phyloP scores from a whole-genome alignment of 129 eudicot species.

The Daucus carota region DH1_v3.0 NC_030384.2:33259001-33259500 shows the following conservation, averaged over 20 bases:
- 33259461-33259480: slow-evolving; percentile 95
- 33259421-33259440: slow-evolving; percentile 58
- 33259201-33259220: no score
- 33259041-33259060: neutral
- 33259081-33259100: neutral
- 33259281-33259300: no score
- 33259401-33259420: slow-evolving; percentile 47
- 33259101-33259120: no score
- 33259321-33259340: neutral
- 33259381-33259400: neutral
- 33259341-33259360: neutral
- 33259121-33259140: neutral
- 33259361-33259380: neutral
- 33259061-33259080: neutral
- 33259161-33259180: no score
- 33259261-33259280: no score
- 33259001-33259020: neutral
- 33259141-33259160: no score
- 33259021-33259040: neutral
- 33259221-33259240: no score
- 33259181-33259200: no score
- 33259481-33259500: slow-evolving; percentile 97
- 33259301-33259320: neutral
- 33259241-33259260: no score
- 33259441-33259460: slow-evolving; percentile 68